These are phyloP conservation scores for Lachnellula hyalina DNA, from an alignment of 2,329 filamentous ascomycete species.

Conservation along the genomic window DNA sequence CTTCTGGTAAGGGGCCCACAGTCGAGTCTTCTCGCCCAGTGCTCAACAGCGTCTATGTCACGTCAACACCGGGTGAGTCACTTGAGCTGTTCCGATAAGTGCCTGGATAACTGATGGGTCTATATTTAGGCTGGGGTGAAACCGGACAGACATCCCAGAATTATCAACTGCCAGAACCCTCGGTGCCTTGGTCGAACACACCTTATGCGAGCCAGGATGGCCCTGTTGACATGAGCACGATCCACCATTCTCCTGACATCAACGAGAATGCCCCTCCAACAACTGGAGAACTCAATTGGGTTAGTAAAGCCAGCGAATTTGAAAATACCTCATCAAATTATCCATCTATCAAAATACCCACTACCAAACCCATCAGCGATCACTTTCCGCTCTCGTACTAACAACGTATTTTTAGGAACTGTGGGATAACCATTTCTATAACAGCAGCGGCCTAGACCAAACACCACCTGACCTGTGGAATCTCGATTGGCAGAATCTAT, in stretches of 20 bases:
- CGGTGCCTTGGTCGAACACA: not conserved
- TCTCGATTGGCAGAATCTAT: slow-evolving; percentile 1
- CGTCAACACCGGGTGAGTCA: not conserved
- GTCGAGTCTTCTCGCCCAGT: not conserved
- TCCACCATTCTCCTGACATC: not conserved
- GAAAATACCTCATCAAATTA: too few species aligned
- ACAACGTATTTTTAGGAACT: slow-evolving; percentile 8
- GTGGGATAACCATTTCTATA: slow-evolving; percentile 16
- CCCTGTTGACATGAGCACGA: not conserved
- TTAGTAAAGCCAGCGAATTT: too few species aligned
- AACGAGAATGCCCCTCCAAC: not conserved
- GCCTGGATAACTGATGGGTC: not conserved
- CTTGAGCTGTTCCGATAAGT: not conserved
- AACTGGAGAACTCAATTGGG: slow-evolving; percentile 3
- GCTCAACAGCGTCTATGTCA: not conserved
- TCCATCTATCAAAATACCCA: too few species aligned
- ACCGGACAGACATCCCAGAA: not conserved
- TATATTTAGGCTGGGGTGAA: not conserved
- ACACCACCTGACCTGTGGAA: slow-evolving; percentile 11
- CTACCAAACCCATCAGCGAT: not conserved
- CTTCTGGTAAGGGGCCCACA: not conserved
- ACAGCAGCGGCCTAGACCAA: slow-evolving; percentile 3
- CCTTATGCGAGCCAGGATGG: not conserved
- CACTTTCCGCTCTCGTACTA: not conserved
- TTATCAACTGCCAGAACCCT: not conserved